Evolutionary conservation across 2,329 filamentous ascomycete species (phyloP).

Genomic region (Geosmithia putterillii): DNA sequence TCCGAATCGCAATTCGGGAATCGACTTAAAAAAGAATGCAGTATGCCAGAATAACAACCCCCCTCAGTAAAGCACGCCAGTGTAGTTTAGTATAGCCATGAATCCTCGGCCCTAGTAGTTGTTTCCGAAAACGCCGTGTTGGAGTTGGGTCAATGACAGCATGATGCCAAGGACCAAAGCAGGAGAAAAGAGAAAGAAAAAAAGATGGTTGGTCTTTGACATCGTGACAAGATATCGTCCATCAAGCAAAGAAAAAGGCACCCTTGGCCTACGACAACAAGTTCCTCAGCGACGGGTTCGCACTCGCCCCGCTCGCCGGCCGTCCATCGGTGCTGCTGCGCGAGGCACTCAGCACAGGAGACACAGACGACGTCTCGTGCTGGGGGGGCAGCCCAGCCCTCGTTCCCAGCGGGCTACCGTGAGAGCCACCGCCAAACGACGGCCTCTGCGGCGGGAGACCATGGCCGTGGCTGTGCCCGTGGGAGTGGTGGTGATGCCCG

Average conservation of each 20-base stretch:
- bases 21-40: too few relatives aligned
- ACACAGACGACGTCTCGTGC: conserved; percentile 13
- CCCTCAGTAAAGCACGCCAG: too few relatives aligned
- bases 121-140: too few relatives aligned
- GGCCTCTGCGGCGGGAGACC: conserved; percentile 27
- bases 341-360: conserved; percentile 12
- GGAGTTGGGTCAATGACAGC: too few relatives aligned
- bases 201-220: too few relatives aligned
- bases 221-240: neutral
- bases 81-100: too few relatives aligned
- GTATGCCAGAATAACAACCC: too few relatives aligned
- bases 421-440: conserved; percentile 27
- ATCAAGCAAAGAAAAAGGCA: neutral
- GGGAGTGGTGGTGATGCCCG: too few relatives aligned
- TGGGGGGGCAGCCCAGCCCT: conserved; percentile 21
- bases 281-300: conserved; percentile 65
- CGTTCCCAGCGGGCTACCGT: conserved; percentile 31
- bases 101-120: too few relatives aligned
- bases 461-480: too few relatives aligned
- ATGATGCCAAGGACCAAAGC: too few relatives aligned
- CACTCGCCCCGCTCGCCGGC: conserved; percentile 55
- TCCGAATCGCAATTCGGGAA: too few relatives aligned
- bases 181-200: neutral
- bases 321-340: conserved; percentile 23
- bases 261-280: conserved; percentile 51